Conservation (phyloP, 148 eudicot species). For the Chenopodium quinoa region DNA sequence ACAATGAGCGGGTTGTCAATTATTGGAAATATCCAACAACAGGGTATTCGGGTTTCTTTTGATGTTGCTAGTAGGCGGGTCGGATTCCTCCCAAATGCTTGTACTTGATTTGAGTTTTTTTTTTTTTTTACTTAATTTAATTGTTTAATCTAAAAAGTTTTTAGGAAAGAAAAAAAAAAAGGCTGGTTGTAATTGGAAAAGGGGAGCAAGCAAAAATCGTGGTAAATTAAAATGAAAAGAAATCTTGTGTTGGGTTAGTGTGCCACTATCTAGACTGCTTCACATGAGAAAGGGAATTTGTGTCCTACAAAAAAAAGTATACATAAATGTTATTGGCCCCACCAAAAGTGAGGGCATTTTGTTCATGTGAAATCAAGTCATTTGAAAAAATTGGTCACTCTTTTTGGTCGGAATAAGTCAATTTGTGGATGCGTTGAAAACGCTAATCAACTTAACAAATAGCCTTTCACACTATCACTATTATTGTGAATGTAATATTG, state of each 20-base stretch:
- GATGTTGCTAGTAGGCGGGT: slow-evolving; percentile 66
- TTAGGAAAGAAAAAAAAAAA: not conserved
- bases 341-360: not conserved
- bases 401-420: slow-evolving; percentile 7
- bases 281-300: slow-evolving; percentile 19
- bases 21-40: slow-evolving; percentile 94
- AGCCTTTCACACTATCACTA: no score
- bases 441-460: not conserved
- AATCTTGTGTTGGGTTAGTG: slow-evolving; percentile 8
- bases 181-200: not conserved
- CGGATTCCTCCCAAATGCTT: slow-evolving; percentile 74
- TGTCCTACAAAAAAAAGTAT: slow-evolving; percentile 17
- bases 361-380: not conserved
- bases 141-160: not conserved
- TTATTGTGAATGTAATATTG: not conserved
- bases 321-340: not conserved
- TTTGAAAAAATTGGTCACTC: not conserved
- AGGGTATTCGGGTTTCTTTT: slow-evolving; percentile 82
- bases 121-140: not conserved
- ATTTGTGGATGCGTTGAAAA: not conserved
- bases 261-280: not conserved
- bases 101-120: slow-evolving; percentile 33
- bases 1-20: slow-evolving; percentile 80
- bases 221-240: not conserved
- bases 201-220: not conserved